Percentiles rank a stretch among this genome's conserved stretches.
phyloP scores from a whole-genome alignment of 225 moss, liverwort and hornwort species.

The Bryum argenteum region DNA sequence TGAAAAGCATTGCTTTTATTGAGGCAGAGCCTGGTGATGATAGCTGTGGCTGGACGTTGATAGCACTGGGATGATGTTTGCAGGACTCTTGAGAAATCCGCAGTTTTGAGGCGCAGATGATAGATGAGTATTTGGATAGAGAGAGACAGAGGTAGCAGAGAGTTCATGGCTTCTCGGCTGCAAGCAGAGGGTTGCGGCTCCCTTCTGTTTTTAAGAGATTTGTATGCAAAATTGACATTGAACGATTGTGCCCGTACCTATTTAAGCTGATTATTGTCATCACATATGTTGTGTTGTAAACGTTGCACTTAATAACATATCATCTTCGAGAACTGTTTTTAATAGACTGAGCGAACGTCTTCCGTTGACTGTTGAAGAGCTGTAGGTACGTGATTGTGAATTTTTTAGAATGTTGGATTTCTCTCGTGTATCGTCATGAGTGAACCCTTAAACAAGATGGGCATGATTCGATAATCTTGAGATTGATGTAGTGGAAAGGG shows the following conservation, averaged over 20 bases:
- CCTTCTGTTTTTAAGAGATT: conserved; percentile 14
- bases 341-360: no score
- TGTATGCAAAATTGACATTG: conserved; percentile 8
- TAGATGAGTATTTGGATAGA: background rate
- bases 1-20: no score
- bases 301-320: no score
- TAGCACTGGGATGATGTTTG: background rate
- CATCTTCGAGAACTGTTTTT: no score
- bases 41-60: background rate
- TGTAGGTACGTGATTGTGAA: no score
- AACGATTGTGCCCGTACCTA: conserved; percentile 6
- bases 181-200: conserved; percentile 17
- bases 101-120: conserved; percentile 23
- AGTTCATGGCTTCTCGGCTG: background rate
- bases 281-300: no score
- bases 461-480: no score
- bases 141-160: conserved; percentile 13
- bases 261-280: conserved; percentile 23
- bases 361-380: no score
- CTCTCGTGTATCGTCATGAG: no score
- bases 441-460: no score
- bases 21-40: background rate
- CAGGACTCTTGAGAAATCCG: conserved; percentile 39
- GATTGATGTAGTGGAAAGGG: no score
- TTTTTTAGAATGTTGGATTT: no score